Percentiles rank a stretch among this genome's conserved stretches.
These are phyloP conservation scores for Metschnikowia proteae DNA, from an alignment of 805 yeast species.

Conservation along the genomic window DNA sequence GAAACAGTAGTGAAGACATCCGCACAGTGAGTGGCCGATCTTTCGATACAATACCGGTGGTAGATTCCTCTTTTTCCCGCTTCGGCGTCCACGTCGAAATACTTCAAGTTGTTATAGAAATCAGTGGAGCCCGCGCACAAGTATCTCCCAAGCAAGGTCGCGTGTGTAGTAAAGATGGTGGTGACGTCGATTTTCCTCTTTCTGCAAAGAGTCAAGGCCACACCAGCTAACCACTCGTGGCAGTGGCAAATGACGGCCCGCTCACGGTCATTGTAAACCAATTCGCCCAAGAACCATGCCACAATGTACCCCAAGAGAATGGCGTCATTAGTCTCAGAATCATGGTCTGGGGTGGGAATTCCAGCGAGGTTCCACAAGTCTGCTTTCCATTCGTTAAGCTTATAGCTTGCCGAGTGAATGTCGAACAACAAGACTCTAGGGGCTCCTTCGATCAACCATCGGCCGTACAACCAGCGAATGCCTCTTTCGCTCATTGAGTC, in stretches of 20 bases:
- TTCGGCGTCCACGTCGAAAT: conserved; percentile 93
- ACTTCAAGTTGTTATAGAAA: conserved; percentile 84
- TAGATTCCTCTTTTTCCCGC: conserved; percentile 98
- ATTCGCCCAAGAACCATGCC: conserved; percentile 96
- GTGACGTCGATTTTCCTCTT: conserved; percentile 90
- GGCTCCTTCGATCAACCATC: conserved; percentile 98
- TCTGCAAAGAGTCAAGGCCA: conserved; percentile 87
- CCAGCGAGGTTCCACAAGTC: conserved; percentile 91
- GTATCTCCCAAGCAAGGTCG: conserved; percentile 91
- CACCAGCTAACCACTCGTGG: conserved; percentile 98
- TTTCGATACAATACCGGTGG: conserved; percentile 93
- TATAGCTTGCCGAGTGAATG: conserved; percentile 62
- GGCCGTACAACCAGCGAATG: conserved; percentile 76
- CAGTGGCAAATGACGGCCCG: conserved; percentile 91
- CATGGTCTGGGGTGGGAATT: conserved; percentile 89
- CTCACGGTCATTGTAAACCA: conserved; percentile 75
- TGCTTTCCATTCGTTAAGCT: conserved; percentile 87
- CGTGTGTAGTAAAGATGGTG: conserved; percentile 96
- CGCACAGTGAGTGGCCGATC: conserved; percentile 93
- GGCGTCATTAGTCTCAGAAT: conserved; percentile 87
- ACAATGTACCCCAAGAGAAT: conserved; percentile 87
- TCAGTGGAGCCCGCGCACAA: conserved; percentile 96
- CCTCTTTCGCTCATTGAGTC: conserved; percentile 82
- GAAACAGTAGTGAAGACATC: conserved; percentile 98
- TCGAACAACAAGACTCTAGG: conserved; percentile 91